A percentile compares a stretch with the other conserved stretches of the same genome.
Conservation (phyloP, 305 asterid species). For the Nicotiana rustica region DNA sequence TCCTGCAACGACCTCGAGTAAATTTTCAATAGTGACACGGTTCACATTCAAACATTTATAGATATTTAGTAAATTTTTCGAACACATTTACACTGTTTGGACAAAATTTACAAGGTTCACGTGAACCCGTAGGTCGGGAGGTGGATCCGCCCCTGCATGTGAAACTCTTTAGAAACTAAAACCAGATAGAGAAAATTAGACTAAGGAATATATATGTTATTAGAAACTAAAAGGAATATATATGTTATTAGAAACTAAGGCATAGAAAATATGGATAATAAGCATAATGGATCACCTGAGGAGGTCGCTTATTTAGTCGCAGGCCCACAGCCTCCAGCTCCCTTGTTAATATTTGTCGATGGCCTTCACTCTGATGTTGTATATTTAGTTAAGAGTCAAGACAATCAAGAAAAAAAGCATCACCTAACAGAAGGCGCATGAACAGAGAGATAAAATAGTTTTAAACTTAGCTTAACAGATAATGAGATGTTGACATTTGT, state of each 20-base stretch:
- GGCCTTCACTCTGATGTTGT: constrained; percentile 92
- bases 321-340: constrained; percentile 99
- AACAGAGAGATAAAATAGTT: not conserved
- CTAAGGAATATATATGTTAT: constrained; percentile 6
- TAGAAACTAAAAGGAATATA: constrained; percentile 12
- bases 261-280: not conserved
- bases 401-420: not conserved
- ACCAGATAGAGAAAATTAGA: not conserved
- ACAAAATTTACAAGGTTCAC: too few species aligned
- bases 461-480: not conserved
- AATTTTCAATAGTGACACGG: too few species aligned
- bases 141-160: not conserved
- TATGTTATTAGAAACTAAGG: not conserved
- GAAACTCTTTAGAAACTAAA: not conserved
- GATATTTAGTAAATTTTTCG: too few species aligned
- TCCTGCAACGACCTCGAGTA: too few species aligned
- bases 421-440: not conserved
- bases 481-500: not conserved
- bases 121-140: too few species aligned
- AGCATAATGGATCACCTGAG: constrained; percentile 67
- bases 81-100: too few species aligned
- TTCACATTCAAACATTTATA: too few species aligned
- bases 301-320: constrained; percentile 93
- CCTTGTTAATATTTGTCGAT: constrained; percentile 92
- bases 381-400: constrained; percentile 38